Conservation (phyloP, 805 yeast species). For the Candida oleophila region DNA sequence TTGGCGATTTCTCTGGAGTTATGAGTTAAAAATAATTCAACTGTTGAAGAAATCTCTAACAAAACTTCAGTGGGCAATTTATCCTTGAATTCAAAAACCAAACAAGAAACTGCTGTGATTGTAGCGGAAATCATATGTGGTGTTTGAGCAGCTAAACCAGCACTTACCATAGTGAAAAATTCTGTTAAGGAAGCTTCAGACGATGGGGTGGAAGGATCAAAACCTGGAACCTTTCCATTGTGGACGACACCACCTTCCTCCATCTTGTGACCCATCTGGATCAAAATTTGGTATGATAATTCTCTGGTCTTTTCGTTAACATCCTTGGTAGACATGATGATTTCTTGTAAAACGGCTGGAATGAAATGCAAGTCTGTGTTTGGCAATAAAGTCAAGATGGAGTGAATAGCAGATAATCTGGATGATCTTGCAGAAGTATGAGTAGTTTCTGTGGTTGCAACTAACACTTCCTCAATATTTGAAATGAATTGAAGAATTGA, state of each 20-base stretch:
- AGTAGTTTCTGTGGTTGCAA: conserved; percentile 56
- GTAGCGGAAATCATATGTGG: conserved; percentile 96
- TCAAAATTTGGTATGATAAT: conserved; percentile 69
- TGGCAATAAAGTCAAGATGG: conserved; percentile 64
- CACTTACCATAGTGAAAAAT: conserved; percentile 89
- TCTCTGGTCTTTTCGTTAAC: conserved; percentile 89
- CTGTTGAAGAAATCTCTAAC: conserved; percentile 77
- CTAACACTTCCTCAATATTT: conserved; percentile 59
- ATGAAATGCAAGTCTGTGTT: conserved; percentile 66
- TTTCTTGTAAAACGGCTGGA: conserved; percentile 81
- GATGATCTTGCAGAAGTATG: conserved; percentile 78
- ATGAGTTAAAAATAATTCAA: conserved; percentile 86
- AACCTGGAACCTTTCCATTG: conserved; percentile 64
- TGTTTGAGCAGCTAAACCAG: conserved; percentile 91
- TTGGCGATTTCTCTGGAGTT: conserved; percentile 92
- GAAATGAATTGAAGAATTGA: conserved; percentile 53
- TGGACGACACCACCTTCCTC: conserved; percentile 62
- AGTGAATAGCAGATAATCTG: conserved; percentile 66
- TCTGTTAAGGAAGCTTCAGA: conserved; percentile 71
- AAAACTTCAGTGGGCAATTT: conserved; percentile 58
- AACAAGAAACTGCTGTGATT: conserved; percentile 83
- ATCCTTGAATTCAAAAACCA: conserved; percentile 81
- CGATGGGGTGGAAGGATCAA: conserved; percentile 61
- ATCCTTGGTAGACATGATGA: conserved; percentile 87
- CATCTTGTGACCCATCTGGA: conserved; percentile 82